A percentile compares a stretch with the other conserved stretches of the same genome.
Conservation (phyloP, 345 rosid species). For the Populus pruinosa region DNA sequence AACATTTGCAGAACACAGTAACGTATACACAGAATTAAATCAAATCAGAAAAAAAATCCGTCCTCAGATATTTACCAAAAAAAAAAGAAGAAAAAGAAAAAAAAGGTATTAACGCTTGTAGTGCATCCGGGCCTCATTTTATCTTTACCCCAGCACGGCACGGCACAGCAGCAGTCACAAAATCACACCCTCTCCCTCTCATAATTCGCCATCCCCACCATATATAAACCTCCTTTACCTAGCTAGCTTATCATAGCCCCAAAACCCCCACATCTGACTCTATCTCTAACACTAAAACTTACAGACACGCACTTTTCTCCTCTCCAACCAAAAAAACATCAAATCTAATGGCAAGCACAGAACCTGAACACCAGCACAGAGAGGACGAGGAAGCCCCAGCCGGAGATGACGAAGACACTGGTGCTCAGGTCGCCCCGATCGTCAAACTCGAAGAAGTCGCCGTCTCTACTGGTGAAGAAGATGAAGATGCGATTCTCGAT, state of each 20-base stretch:
- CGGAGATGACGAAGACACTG: conserved; percentile 90
- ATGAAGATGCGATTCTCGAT: conserved; percentile 74
- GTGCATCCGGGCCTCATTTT: no score
- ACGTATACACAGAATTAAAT: no score
- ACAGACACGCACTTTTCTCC: neutral
- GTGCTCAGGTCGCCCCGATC: conserved; percentile 87
- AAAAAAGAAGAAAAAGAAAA: no score
- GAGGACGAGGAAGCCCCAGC: conserved; percentile 68
- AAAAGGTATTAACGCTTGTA: no score
- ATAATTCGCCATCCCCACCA: neutral
- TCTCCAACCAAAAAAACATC: neutral
- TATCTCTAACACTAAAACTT: neutral
- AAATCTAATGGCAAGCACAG: conserved; percentile 49
- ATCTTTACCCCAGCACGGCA: no score
- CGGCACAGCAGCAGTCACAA: no score
- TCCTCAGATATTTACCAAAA: neutral
- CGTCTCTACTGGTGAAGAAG: conserved; percentile 86
- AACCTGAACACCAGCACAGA: conserved; percentile 49
- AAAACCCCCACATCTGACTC: neutral
- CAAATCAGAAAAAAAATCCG: neutral
- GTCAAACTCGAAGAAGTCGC: conserved; percentile 78
- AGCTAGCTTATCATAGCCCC: neutral
- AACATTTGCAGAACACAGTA: no score
- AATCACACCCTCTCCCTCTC: neutral
- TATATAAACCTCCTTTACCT: neutral